Evolutionary conservation across 78 protist genomes (phyloP).

Genomic region (Pigoraptor vietnamica): DNA sequence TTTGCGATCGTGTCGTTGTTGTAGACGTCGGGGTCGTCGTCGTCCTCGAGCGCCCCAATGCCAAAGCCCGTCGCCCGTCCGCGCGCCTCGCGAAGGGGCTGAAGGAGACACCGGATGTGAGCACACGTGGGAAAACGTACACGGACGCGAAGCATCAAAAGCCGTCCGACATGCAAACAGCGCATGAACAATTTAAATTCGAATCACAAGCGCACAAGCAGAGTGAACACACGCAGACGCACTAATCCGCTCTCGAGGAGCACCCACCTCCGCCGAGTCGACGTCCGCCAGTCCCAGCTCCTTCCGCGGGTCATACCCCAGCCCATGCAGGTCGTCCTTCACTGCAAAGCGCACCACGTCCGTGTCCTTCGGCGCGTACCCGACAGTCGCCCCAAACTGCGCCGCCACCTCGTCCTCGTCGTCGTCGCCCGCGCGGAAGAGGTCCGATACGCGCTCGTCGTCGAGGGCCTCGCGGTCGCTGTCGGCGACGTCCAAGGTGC

Average conservation of each 20-base stretch:
- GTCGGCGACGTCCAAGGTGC: background rate
- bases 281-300: background rate
- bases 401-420: background rate
- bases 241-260: too few species aligned
- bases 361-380: background rate
- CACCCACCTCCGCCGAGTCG: background rate
- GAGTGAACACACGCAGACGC: background rate
- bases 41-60: background rate
- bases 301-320: background rate
- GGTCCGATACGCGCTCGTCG: background rate
- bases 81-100: background rate
- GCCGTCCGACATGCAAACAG: background rate
- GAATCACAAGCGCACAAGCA: too few species aligned
- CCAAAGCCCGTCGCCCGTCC: background rate
- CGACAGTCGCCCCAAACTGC: background rate
- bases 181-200: too few species aligned
- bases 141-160: too few species aligned
- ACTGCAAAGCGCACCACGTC: background rate
- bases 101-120: too few species aligned
- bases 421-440: background rate
- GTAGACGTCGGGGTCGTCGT: constrained; percentile 7
- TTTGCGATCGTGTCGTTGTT: background rate
- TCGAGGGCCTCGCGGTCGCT: background rate
- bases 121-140: too few species aligned
- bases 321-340: background rate